phyloP scores from a whole-genome alignment of 352 stramenopile genomes.

The Phytophthora chlamydospora region DNA sequence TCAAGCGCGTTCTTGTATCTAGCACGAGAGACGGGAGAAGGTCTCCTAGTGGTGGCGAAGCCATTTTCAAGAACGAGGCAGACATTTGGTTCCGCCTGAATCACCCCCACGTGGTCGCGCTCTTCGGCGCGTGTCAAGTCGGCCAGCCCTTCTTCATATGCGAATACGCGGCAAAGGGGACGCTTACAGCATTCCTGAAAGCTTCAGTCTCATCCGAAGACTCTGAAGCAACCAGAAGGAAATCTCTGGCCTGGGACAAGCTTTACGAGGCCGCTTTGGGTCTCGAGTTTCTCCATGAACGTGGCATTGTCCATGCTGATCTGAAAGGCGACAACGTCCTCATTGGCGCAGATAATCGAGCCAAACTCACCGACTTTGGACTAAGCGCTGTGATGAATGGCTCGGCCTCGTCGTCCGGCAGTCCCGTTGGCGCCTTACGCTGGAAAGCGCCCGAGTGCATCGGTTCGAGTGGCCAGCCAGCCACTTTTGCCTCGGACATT shows the following conservation, averaged over 20 bases:
- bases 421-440: conserved; percentile 16
- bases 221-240: not conserved
- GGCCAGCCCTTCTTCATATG: conserved; percentile 28
- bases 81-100: conserved; percentile 30
- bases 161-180: conserved; percentile 27
- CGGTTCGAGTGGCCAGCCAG: conserved; percentile 7
- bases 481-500: conserved; percentile 25
- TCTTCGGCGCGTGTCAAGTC: conserved; percentile 38
- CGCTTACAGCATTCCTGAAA: conserved; percentile 22
- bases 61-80: conserved; percentile 23
- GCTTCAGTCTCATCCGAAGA: not conserved
- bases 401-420: not conserved
- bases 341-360: conserved; percentile 23
- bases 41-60: conserved; percentile 11
- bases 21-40: conserved; percentile 1
- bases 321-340: conserved; percentile 39
- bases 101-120: conserved; percentile 30
- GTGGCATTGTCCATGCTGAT: conserved; percentile 27
- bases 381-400: conserved; percentile 18
- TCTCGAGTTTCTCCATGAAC: conserved; percentile 27
- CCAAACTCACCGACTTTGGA: conserved; percentile 37
- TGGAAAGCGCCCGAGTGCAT: conserved; percentile 30
- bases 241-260: conserved; percentile 22
- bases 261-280: conserved; percentile 33
- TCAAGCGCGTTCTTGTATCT: conserved; percentile 18